These are phyloP conservation scores for Venturiaceae sp. DNA, from an alignment of 2,329 filamentous ascomycete species.

Conservation along the genomic window DNA sequence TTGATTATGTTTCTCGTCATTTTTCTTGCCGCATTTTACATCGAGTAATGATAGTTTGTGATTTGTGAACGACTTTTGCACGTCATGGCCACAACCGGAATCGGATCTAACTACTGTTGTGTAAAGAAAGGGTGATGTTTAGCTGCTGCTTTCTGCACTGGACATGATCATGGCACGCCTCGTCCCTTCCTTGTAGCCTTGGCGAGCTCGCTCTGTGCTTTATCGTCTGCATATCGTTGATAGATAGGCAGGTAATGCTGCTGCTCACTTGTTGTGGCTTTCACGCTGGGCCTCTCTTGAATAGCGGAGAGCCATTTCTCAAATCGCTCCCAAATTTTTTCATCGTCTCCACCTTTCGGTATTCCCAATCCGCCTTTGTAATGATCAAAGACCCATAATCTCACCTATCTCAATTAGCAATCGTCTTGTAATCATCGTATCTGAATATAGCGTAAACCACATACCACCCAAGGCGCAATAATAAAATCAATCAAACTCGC, in stretches of 20 bases:
- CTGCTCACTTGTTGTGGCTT: constrained; percentile 57
- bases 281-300: constrained; percentile 49
- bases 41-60: too few species aligned
- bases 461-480: constrained; percentile 61
- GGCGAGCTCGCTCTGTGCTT: constrained; percentile 36
- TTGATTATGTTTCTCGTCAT: neutral
- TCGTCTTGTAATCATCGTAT: neutral
- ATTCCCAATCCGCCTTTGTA: constrained; percentile 55
- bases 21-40: neutral
- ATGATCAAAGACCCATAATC: constrained; percentile 65
- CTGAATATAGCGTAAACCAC: neutral
- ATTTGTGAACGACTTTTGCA: too few species aligned
- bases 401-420: constrained; percentile 15
- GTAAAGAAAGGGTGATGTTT: too few species aligned
- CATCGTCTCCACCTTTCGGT: constrained; percentile 42
- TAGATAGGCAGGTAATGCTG: constrained; percentile 62
- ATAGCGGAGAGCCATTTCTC: constrained; percentile 53
- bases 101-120: too few species aligned
- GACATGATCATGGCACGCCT: constrained; percentile 50
- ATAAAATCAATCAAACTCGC: constrained; percentile 62
- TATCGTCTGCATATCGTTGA: constrained; percentile 37
- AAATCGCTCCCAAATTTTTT: constrained; percentile 55
- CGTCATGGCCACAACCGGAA: too few species aligned
- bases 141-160: too few species aligned
- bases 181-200: constrained; percentile 47